Conservation (phyloP, 805 yeast genomes). For the Lipomyces oligophaga region DNA sequence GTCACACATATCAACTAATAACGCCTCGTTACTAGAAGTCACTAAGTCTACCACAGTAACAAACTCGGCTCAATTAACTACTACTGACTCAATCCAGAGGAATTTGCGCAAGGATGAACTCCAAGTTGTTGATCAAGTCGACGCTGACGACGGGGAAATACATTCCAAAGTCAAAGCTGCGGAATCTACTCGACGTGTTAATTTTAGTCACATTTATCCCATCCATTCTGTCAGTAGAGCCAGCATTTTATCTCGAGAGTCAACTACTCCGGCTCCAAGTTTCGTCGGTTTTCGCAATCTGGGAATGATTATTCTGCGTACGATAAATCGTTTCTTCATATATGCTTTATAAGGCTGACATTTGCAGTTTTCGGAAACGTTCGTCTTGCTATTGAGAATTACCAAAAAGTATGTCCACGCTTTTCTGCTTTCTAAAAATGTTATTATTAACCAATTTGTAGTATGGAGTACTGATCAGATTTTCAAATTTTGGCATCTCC, state of each 20-base stretch:
- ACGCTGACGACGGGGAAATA: too few species aligned
- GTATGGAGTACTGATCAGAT: conserved; percentile 38
- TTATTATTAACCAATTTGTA: conserved; percentile 1
- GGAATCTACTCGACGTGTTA: too few species aligned
- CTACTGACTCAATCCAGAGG: too few species aligned
- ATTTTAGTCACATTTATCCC: conserved; percentile 23
- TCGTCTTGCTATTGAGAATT: conserved; percentile 41
- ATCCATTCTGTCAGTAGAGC: conserved; percentile 18
- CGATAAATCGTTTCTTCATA: background rate
- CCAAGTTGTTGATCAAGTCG: too few species aligned
- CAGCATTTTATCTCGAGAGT: conserved; percentile 25
- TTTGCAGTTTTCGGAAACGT: conserved; percentile 38
- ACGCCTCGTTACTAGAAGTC: too few species aligned
- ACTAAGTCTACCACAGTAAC: too few species aligned
- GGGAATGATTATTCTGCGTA: conserved; percentile 39
- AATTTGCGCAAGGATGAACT: too few species aligned
- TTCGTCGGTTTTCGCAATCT: conserved; percentile 43
- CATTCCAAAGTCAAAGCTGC: too few species aligned
- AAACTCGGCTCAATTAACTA: too few species aligned
- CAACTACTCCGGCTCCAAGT: conserved; percentile 30
- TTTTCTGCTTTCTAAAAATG: background rate
- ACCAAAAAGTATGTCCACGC: conserved; percentile 27
- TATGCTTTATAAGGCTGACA: background rate
- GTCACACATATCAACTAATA: too few species aligned
- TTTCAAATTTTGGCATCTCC: conserved; percentile 37